Evolutionary conservation across 2,329 filamentous ascomycete species (phyloP).

Genomic region (Pyrenophora teres): DNA sequence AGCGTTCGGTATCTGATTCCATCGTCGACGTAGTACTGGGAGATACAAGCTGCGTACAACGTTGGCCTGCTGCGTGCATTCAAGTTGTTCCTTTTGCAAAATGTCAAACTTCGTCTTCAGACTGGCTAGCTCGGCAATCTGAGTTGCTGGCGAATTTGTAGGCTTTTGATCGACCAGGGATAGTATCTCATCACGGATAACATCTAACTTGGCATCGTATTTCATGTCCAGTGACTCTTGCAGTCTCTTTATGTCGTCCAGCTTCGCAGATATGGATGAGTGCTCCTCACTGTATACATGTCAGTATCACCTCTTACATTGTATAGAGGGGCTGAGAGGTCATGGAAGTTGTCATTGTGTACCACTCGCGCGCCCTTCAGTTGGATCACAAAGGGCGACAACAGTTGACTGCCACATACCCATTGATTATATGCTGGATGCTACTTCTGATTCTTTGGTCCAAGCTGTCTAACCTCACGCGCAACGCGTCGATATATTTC

Average conservation of each 20-base stretch:
- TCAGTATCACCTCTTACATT: too few relatives aligned
- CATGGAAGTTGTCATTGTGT: background rate
- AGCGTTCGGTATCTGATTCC: background rate
- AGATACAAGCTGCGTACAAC: conserved; percentile 1
- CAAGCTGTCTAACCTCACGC: background rate
- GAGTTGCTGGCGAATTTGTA: background rate
- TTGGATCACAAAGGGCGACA: too few relatives aligned
- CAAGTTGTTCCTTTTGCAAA: conserved; percentile 6
- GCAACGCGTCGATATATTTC: background rate
- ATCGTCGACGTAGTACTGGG: conserved; percentile 7
- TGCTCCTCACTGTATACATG: background rate
- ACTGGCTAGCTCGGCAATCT: background rate
- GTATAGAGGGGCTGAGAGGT: too few relatives aligned
- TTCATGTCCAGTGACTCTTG: background rate
- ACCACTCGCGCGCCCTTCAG: background rate
- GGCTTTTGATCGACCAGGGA: background rate
- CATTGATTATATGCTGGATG: background rate
- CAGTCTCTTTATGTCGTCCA: background rate
- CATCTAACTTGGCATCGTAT: background rate
- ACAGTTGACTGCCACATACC: background rate
- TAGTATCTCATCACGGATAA: background rate
- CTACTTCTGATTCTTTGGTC: background rate
- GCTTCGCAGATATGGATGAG: background rate
- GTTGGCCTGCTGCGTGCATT: background rate
- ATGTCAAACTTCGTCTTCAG: conserved; percentile 15